Evolutionary conservation across 305 asterid species (phyloP), one percentile per base, ranked within the genome.

Genomic region (Fraxinus nigra): DNA sequence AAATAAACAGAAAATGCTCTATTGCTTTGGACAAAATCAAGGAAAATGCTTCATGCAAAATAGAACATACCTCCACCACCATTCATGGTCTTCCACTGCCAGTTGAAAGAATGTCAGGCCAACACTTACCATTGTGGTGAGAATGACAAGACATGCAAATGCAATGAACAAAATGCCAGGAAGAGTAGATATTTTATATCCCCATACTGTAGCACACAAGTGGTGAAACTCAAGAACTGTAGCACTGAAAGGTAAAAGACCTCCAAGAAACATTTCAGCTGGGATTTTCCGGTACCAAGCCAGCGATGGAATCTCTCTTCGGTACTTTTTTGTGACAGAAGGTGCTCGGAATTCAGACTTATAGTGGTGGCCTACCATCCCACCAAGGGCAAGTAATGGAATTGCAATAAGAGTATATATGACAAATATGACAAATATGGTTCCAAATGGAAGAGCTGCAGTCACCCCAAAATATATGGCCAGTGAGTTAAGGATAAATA

Each of bases 11-110:
- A 32, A 38, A 67, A 79, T 63, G 77, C 46, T 28, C 46, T 37
- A 65, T 26, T 72, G 72, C 20, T 79, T 79, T 73, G 77, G n/a
- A 33, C 46, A 48, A 33, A 35, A 59, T n/a, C 22, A 5, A 72
- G 65, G 43, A 54, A 65, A 26, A 78, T 59, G 18, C 75, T 6
- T 40, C n/a, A 75, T 34, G 56, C 24, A 40, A 51, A 80, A 59
- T 51, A 82, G 51, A 81, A 79, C 87, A 20, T 90, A 95, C 99
- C 95, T 84, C 99, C 99, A 94, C 90, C 94, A 86, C 99, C 99
- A 95, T 83, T 91, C 87, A 76, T 91, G 94, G 76, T 92, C 97
- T 75, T 95, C 98, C 67, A 79, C 92, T 2, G 91, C 86, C 83
- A 95, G 93, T 83, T 94, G 97, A 84, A 94, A 91, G 85, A 89